phyloP scores from a whole-genome alignment of 2,329 filamentous ascomycete species.

The Fusarium lyarnte region DNA sequence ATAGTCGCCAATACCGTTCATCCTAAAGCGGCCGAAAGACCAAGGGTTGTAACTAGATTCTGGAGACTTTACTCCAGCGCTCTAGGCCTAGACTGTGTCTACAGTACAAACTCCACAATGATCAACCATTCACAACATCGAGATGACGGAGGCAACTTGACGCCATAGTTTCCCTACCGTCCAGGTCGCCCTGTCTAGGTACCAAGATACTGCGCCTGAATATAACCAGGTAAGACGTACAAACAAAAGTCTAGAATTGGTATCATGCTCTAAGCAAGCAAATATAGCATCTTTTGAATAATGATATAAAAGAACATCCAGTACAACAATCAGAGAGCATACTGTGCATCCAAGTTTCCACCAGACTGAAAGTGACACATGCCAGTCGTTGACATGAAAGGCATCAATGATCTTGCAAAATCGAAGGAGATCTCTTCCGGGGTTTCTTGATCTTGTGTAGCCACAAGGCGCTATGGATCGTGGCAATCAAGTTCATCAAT shows the following conservation, averaged over 20 bases:
- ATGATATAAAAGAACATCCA: not conserved
- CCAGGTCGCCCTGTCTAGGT: not conserved
- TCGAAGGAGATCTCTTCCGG: not conserved
- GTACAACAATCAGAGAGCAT: not conserved
- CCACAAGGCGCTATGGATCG: conserved; percentile 13
- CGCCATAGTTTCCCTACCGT: conserved; percentile 1
- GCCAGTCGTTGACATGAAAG: not conserved
- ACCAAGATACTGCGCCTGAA: too few species aligned
- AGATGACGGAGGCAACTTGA: conserved; percentile 3
- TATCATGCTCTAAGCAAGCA: not conserved
- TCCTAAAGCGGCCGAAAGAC: conserved; percentile 4
- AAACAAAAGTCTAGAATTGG: not conserved
- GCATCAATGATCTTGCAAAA: not conserved
- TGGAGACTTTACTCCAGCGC: conserved; percentile 3
- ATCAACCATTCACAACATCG: not conserved
- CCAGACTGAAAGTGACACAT: not conserved
- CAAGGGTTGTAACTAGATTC: not conserved
- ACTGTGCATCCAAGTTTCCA: not conserved
- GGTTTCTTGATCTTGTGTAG: not conserved
- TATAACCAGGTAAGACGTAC: not conserved
- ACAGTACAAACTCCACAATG: not conserved
- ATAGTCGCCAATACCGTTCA: not conserved
- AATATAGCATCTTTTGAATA: not conserved
- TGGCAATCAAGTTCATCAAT: conserved; percentile 27
- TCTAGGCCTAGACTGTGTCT: conserved; percentile 12